phyloP scores from a whole-genome alignment of 345 rosid species.

The Camelina sativa region DNA sequence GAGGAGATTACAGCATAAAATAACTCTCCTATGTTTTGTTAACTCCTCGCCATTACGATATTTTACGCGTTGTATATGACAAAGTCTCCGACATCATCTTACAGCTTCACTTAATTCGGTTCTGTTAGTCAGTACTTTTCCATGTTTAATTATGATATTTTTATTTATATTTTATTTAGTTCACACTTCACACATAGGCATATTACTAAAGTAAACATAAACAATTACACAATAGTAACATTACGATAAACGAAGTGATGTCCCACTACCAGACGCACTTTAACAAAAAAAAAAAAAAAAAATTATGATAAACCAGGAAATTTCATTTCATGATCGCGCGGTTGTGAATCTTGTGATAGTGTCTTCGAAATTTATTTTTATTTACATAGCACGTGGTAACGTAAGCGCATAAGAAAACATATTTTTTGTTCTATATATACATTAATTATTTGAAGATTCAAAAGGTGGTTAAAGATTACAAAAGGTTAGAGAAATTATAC shows the following conservation, averaged over 20 bases:
- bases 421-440: background rate
- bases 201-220: background rate
- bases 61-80: background rate
- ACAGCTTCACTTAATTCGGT: constrained; percentile 4
- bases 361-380: background rate
- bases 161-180: background rate
- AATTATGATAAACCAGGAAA: background rate
- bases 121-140: background rate
- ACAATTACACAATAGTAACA: background rate
- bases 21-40: background rate
- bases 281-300: too few relatives aligned
- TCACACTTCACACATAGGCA: background rate
- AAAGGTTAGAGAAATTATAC: background rate
- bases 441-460: background rate
- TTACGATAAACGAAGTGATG: background rate
- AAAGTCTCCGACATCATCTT: constrained; percentile 23
- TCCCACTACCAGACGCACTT: too few relatives aligned
- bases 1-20: constrained; percentile 19
- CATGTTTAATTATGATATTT: background rate
- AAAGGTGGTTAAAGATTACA: background rate
- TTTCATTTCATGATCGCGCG: background rate
- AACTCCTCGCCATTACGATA: background rate
- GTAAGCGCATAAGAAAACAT: background rate
- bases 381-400: background rate
- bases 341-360: background rate